Evolutionary conservation across 768 basidiomycete genomes (phyloP).

Genomic region (Exidia glandulosa): DNA sequence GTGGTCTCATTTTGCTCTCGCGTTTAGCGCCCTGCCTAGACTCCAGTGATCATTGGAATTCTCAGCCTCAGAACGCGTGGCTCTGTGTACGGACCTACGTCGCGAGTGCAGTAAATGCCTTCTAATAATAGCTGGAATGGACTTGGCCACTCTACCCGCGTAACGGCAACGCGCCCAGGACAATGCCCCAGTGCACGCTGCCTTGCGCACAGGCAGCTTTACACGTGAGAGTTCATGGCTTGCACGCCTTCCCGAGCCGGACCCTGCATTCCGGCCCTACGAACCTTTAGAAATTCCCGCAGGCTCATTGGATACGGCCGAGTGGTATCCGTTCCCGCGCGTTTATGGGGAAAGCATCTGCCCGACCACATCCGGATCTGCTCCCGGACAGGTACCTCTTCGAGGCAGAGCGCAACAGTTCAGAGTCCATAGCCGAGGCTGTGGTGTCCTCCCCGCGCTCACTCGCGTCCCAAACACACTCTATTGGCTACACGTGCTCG

Average conservation of each 20-base stretch:
- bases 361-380: not conserved
- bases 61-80: not conserved
- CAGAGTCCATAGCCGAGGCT: not conserved
- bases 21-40: too few species aligned
- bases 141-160: not conserved
- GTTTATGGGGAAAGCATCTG: not conserved
- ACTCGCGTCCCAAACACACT: not conserved
- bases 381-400: not conserved
- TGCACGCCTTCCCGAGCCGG: not conserved
- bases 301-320: not conserved
- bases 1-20: not conserved
- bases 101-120: not conserved
- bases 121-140: not conserved
- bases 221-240: not conserved
- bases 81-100: not conserved
- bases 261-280: not conserved
- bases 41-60: too few species aligned
- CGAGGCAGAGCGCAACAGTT: not conserved
- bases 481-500: not conserved
- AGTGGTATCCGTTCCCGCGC: not conserved
- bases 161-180: not conserved
- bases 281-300: not conserved
- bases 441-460: not conserved
- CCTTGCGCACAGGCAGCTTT: not conserved
- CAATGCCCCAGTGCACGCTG: not conserved